A percentile compares a stretch with the other conserved stretches of the same genome.
Conservation (phyloP, 129 eudicot genomes). For the Flaveria ramosissima region DNA sequence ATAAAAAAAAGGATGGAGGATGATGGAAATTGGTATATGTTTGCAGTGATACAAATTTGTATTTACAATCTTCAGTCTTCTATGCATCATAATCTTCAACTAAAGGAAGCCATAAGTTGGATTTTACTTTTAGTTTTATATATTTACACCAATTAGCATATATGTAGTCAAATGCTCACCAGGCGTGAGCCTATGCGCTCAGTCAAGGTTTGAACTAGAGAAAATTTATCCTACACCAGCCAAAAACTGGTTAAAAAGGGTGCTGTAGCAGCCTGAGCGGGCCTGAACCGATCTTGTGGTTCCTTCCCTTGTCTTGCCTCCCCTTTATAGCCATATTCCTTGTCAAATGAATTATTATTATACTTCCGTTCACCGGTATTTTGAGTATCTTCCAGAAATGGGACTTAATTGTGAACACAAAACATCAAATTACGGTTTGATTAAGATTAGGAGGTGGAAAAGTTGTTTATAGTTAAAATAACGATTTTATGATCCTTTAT, state of each 20-base stretch:
- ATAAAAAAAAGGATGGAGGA: background rate
- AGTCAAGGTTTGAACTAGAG: too few species aligned
- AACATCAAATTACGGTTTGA: background rate
- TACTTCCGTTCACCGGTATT: background rate
- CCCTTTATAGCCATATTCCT: background rate
- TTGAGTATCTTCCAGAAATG: background rate
- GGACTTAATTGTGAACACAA: background rate
- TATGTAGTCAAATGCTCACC: background rate
- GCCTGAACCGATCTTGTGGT: too few species aligned
- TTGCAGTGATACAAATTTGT: conserved; percentile 17
- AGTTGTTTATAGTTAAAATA: background rate
- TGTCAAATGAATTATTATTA: background rate
- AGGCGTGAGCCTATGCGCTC: too few species aligned
- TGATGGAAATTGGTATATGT: background rate
- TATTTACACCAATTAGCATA: background rate
- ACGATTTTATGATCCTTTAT: conserved; percentile 1
- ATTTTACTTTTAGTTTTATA: background rate
- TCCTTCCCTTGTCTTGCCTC: too few species aligned
- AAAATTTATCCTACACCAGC: too few species aligned
- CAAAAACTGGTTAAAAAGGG: too few species aligned
- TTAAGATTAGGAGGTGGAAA: conserved; percentile 15
- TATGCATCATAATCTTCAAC: background rate
- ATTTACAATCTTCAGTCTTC: background rate
- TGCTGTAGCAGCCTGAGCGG: too few species aligned
- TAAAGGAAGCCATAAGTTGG: background rate